A percentile compares a stretch with the other conserved stretches of the same genome.
These are phyloP conservation scores for Sergeia podlipaevii DNA, from an alignment of 208 protist genomes.

Conservation along the genomic window DNA sequence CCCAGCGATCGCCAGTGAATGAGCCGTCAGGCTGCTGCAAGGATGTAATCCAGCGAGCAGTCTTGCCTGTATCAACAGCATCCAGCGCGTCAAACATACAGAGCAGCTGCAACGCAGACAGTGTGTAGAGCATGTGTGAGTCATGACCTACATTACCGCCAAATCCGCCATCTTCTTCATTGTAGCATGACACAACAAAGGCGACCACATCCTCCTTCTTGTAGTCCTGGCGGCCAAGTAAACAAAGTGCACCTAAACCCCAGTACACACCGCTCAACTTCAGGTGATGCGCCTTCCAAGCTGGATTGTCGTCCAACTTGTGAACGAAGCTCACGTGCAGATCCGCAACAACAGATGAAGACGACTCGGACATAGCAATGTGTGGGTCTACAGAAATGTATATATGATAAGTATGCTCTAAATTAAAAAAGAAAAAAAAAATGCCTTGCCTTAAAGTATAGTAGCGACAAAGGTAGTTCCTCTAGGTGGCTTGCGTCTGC, in stretches of 20 bases:
- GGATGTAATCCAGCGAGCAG: slow-evolving; percentile 66
- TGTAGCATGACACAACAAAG: slow-evolving; percentile 93
- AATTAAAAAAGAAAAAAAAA: too few relatives aligned
- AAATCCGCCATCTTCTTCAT: slow-evolving; percentile 97
- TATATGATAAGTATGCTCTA: too few relatives aligned
- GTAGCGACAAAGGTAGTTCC: too few relatives aligned
- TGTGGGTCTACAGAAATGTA: slow-evolving; percentile 6
- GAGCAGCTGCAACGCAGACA: slow-evolving; percentile 96
- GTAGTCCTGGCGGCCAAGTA: slow-evolving; percentile 77
- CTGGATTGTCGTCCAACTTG: slow-evolving; percentile 72
- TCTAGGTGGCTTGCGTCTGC: too few relatives aligned
- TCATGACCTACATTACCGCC: slow-evolving; percentile 97
- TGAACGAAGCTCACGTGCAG: slow-evolving; percentile 77
- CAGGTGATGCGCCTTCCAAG: slow-evolving; percentile 95
- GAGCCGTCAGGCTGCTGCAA: slow-evolving; percentile 97
- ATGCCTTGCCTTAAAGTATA: too few relatives aligned
- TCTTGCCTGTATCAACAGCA: slow-evolving; percentile 57
- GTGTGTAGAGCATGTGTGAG: slow-evolving; percentile 98
- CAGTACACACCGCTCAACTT: slow-evolving; percentile 98
- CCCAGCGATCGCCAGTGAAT: slow-evolving; percentile 98
- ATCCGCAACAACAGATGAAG: slow-evolving; percentile 36
- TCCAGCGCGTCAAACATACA: slow-evolving; percentile 75
- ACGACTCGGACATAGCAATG: not conserved
- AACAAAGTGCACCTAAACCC: slow-evolving; percentile 87
- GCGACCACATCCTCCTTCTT: slow-evolving; percentile 83